Evolutionary conservation across 331 rosid genomes (phyloP), one percentile per base, ranked within the genome.

Genomic region (Cydonia oblonga): DNA sequence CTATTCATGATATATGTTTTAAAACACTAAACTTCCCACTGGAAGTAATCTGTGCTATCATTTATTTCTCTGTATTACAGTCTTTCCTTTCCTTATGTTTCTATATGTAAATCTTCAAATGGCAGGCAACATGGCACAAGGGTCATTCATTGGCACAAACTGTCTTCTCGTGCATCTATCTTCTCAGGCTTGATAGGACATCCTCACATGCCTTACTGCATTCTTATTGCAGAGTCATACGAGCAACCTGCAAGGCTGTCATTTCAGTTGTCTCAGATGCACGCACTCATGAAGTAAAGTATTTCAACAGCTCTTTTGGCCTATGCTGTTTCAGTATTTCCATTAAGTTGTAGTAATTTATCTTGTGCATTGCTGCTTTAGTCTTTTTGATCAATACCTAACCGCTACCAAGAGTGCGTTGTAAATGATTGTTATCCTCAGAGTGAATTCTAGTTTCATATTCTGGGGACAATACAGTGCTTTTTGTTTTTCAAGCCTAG

Each of bases 81-180:
- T 68, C 38, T 61, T 70, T 29, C 61, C 38, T 66, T 64, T 77
- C 73, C 59, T 67, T 66, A 61, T 46, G 25, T 64, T 71, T 14
- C 20, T 81, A 68, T 68, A 51, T 71, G 70, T 76, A 80, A 75
- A 16, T 74, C 53, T 67, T 79, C 66, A 68, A 64, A 35, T 83
- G 84, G 84, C 97, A 93, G 98, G 98, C 97, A 24, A 93, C 98
- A 81, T 93, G 98, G 98, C 98, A 93, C 90, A 89, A 84, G 90
- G 98, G 98, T 80, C 98, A 93, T 79, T 91, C 98, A 62, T 80
- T 93, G 89, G 96, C 96, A 25, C 98, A 93, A 77, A 93, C 98
- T 75, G 96, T 93, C 80, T 93, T 89, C 87, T 91, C 98, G 26
- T 93, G 98, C 82, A 86, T 93, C 79, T 93, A 93, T 89, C 97